phyloP scores from a whole-genome alignment of 2,329 filamentous ascomycete genomes.

The Clonostachys byssicola region DNA sequence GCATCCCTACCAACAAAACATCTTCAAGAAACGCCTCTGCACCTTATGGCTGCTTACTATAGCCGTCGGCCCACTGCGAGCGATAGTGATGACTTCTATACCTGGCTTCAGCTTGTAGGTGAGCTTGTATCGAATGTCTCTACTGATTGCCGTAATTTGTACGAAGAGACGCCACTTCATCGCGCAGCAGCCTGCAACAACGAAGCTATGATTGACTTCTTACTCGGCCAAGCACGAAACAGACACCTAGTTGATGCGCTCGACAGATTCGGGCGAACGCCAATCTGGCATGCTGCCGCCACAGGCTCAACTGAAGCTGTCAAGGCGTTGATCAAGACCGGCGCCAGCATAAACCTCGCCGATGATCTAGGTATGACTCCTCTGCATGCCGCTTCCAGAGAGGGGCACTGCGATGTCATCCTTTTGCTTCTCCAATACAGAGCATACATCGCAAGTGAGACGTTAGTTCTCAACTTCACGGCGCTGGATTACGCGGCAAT shows the following conservation, averaged over 20 bases:
- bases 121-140: too few species aligned
- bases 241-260: not conserved
- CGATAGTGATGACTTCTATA: too few species aligned
- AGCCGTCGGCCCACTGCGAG: too few species aligned
- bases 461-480: too few species aligned
- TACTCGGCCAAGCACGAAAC: too few species aligned
- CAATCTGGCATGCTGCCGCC: not conserved
- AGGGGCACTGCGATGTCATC: not conserved
- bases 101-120: too few species aligned
- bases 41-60: too few species aligned
- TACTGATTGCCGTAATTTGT: too few species aligned
- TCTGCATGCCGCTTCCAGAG: not conserved
- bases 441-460: too few species aligned
- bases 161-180: not conserved
- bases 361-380: not conserved
- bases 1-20: too few species aligned
- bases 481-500: too few species aligned
- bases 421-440: not conserved
- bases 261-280: not conserved
- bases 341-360: not conserved
- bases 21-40: too few species aligned
- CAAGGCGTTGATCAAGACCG: not conserved
- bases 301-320: not conserved
- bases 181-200: not conserved
- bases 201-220: not conserved